phyloP scores from a whole-genome alignment of 495 filamentous ascomycete species.

The Astrothelium macrocarpum region DNA sequence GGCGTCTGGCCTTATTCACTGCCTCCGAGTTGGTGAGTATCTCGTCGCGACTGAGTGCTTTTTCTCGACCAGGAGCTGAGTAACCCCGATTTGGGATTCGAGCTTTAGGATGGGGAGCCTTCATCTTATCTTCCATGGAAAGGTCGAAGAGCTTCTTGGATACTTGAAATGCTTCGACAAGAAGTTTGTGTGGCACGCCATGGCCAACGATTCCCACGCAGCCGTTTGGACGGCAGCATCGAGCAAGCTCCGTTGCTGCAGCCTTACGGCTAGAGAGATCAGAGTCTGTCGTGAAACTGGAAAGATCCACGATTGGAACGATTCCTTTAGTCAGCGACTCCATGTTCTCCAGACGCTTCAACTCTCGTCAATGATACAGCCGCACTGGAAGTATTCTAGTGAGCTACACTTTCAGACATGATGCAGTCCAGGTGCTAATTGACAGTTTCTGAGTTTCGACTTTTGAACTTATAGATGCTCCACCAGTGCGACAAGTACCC shows the following conservation, averaged over 20 bases:
- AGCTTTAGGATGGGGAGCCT: not conserved
- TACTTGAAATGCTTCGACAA: not conserved
- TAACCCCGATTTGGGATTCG: not conserved
- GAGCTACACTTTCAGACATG: too few relatives aligned
- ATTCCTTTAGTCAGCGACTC: not conserved
- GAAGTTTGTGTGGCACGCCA: not conserved
- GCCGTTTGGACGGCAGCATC: not conserved
- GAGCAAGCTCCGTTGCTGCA: not conserved
- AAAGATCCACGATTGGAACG: not conserved
- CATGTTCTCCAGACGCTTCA: not conserved
- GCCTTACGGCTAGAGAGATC: not conserved
- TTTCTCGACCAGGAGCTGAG: not conserved
- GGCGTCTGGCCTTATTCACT: not conserved
- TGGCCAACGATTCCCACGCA: not conserved
- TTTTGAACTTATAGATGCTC: too few relatives aligned
- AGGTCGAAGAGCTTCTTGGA: not conserved
- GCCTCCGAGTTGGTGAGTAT: not conserved
- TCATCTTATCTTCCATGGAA: slow-evolving; percentile 3
- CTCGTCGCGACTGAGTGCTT: not conserved
- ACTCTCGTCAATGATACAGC: too few relatives aligned
- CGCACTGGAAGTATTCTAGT: too few relatives aligned
- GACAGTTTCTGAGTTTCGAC: too few relatives aligned
- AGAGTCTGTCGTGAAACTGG: not conserved
- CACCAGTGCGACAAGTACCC: too few relatives aligned
- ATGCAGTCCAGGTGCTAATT: too few relatives aligned